Conservation (phyloP, 306 rosid genomes). For the Prunus salicina region DNA sequence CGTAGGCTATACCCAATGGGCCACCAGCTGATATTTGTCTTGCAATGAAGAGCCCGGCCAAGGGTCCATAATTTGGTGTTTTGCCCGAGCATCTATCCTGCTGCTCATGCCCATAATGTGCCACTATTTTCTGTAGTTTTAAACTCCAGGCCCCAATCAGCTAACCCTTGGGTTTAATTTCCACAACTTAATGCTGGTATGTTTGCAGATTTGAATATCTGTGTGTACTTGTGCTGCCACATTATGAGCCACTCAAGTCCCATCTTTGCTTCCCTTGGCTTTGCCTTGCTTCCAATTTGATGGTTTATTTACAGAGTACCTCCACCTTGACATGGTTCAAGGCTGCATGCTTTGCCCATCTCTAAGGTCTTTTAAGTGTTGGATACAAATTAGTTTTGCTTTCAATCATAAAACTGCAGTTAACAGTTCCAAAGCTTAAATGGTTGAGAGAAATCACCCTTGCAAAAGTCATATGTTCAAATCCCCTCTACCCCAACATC, state of each 20-base stretch:
- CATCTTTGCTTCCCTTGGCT: not conserved
- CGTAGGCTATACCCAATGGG: not conserved
- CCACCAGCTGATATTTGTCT: not conserved
- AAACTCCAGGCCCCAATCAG: not conserved
- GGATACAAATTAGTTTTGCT: not conserved
- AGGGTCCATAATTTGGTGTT: no score
- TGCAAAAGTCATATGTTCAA: no score
- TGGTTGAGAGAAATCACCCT: no score
- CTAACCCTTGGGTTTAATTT: not conserved
- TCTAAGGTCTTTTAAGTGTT: no score
- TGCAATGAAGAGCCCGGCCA: not conserved
- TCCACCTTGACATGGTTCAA: no score
- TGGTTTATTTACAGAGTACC: no score
- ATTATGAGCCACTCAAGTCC: not conserved
- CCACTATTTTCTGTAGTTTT: no score
- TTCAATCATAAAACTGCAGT: not conserved
- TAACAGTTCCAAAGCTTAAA: not conserved
- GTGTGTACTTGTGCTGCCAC: not conserved
- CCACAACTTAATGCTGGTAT: not conserved
- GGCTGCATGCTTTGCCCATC: no score
- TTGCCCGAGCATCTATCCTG: not conserved
- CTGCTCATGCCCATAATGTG: not conserved
- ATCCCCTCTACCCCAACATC: no score
- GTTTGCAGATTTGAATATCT: not conserved
- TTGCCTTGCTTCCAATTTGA: not conserved